phyloP scores from a whole-genome alignment of 2,329 filamentous ascomycete genomes.

The Penicillium sp. region DNA sequence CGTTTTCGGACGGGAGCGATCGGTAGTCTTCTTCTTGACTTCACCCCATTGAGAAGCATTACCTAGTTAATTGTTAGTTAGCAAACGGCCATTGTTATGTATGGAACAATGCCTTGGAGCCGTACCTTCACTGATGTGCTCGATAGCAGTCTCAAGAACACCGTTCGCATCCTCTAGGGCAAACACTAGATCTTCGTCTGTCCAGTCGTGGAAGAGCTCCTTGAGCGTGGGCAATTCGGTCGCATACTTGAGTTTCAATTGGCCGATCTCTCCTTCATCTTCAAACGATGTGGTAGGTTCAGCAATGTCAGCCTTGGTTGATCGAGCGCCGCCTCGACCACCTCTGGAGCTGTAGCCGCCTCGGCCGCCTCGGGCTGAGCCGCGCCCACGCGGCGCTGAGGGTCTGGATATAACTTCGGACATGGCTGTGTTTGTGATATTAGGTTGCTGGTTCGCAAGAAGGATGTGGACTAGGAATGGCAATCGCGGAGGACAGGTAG shows the following conservation, averaged over 20 bases:
- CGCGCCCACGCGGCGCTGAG: conserved; percentile 80
- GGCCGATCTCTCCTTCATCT: conserved; percentile 84
- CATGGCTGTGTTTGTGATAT: conserved; percentile 55
- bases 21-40: conserved; percentile 50
- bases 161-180: conserved; percentile 72
- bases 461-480: conserved; percentile 23
- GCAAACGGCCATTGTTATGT: background rate
- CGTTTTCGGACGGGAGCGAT: conserved; percentile 43
- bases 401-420: conserved; percentile 89
- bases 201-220: conserved; percentile 94
- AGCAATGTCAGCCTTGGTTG: conserved; percentile 70
- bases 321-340: conserved; percentile 63
- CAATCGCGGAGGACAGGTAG: conserved; percentile 25
- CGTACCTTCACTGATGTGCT: conserved; percentile 49
- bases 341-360: conserved; percentile 68
- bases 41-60: conserved; percentile 52
- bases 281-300: conserved; percentile 62
- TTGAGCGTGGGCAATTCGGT: conserved; percentile 75
- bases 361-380: conserved; percentile 80
- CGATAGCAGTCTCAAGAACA: conserved; percentile 47
- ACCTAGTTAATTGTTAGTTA: conserved; percentile 26
- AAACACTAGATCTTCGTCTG: conserved; percentile 88
- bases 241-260: conserved; percentile 87
- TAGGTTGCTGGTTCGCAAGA: conserved; percentile 19
- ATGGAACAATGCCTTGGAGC: background rate